A percentile compares a stretch with the other conserved stretches of the same genome.
phyloP scores from a whole-genome alignment of 768 basidiomycete species.

The Hericium rajendrae region DNA sequence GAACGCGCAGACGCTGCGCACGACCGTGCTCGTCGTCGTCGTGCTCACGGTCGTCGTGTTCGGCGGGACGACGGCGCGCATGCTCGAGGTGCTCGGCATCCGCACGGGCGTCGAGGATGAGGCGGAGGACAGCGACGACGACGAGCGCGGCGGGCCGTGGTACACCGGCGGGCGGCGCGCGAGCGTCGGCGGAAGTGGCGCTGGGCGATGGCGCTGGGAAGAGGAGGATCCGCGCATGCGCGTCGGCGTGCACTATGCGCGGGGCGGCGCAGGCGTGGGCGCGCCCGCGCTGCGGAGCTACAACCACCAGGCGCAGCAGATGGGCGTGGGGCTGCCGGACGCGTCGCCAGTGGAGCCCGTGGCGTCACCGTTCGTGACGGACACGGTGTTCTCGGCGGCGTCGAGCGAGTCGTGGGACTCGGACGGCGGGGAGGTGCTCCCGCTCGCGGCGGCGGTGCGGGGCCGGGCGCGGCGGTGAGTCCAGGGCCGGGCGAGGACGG shows the following conservation, averaged over 20 bases:
- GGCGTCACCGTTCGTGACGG: constrained; percentile 12
- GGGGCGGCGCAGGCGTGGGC: constrained; percentile 27
- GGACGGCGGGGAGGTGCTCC: constrained; percentile 61
- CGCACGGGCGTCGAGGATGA: constrained; percentile 93
- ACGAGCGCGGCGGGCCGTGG: constrained; percentile 26
- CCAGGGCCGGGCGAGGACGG: constrained; percentile 46
- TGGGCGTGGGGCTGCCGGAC: background rate
- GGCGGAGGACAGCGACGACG: constrained; percentile 42
- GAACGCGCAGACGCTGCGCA: constrained; percentile 84
- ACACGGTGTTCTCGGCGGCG: constrained; percentile 51
- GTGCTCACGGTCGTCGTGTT: constrained; percentile 92
- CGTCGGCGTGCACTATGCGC: constrained; percentile 16
- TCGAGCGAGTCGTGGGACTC: constrained; percentile 76
- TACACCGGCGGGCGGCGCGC: background rate
- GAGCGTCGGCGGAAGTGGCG: background rate
- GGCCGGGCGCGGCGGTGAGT: background rate
- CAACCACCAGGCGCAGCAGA: constrained; percentile 48
- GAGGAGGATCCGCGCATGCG: constrained; percentile 8
- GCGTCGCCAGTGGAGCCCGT: background rate
- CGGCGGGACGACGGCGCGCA: constrained; percentile 93
- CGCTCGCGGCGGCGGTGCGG: constrained; percentile 48
- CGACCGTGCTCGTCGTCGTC: constrained; percentile 91
- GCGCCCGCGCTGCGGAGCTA: constrained; percentile 42
- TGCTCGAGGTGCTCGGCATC: constrained; percentile 97
- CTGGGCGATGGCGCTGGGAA: background rate